A percentile compares a stretch with the other conserved stretches of the same genome.
Conservation (phyloP, 2,329 filamentous ascomycete species). For the Penicillium frequentans region DNA sequence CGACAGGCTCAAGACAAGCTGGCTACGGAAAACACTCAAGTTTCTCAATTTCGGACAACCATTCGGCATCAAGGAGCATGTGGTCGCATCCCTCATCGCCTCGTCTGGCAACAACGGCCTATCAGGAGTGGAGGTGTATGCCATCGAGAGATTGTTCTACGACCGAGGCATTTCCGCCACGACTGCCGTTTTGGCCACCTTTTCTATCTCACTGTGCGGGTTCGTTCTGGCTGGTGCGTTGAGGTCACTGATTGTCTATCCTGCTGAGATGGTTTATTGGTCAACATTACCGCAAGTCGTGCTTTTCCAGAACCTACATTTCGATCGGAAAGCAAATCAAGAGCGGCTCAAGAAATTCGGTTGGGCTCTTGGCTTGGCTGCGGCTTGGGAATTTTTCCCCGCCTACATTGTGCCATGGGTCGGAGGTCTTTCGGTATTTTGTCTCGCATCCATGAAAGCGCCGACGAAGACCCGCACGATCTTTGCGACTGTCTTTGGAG, state of each 20-base stretch:
- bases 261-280: constrained; percentile 37
- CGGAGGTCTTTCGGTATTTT: constrained; percentile 21
- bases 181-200: constrained; percentile 19
- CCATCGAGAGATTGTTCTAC: constrained; percentile 22
- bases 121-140: constrained; percentile 18
- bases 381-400: constrained; percentile 25
- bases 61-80: constrained; percentile 19
- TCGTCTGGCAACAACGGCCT: constrained; percentile 23
- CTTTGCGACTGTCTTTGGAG: constrained; percentile 20
- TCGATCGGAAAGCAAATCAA: constrained; percentile 8
- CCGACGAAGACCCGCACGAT: constrained; percentile 4
- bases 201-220: constrained; percentile 25
- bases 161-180: constrained; percentile 20
- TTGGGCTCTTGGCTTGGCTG: constrained; percentile 27
- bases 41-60: constrained; percentile 23
- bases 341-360: constrained; percentile 25
- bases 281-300: constrained; percentile 32
- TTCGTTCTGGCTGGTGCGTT: constrained; percentile 31
- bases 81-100: constrained; percentile 20
- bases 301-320: constrained; percentile 37
- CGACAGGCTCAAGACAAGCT: constrained; percentile 11
- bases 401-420: constrained; percentile 28
- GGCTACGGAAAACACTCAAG: constrained; percentile 16
- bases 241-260: constrained; percentile 33
- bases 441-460: constrained; percentile 14